Evolutionary conservation across 345 rosid genomes (phyloP), one percentile per base, ranked within the genome.

Genomic region (Carallia pectinifolia): DNA sequence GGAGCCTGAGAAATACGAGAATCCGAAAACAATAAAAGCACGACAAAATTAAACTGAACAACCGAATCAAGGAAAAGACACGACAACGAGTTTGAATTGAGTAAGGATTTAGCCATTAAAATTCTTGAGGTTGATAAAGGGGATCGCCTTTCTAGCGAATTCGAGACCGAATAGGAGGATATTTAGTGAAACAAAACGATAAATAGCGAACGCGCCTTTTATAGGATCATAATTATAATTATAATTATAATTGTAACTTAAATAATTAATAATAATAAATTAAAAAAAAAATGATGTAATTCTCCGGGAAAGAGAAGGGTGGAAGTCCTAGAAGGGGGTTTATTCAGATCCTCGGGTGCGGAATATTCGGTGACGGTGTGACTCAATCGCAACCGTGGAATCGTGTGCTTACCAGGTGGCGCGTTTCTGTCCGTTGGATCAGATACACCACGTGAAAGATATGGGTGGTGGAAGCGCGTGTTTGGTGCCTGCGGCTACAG

Each of bases 21-120:
- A 23, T 33, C 27, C 19, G 52, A 75, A 15, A 70, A 63, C 53
- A 71, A 70, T 40, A 77, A 77, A 61, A 75, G 66, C 61, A 37
- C 72, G 65, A 72, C 8, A 50, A 76, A 79, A 72, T 72, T 70
- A 30, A 81, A 69, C 52, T 23, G 78, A 44, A 44, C 50, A 67
- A 72, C 12, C 27, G 74, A 76, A 71, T 65, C 15, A 6, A 68
- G 72, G 65, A 55, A 77, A 71, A 72, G 72, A 68, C 69, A 66
- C 67, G 48, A 44, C 59, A 53, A 69, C 23, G 65, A 36, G 69
- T 62, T 48, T 58, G 77, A 88, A 74, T 44, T 74, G 75, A 76
- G 67, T 29, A 82, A 81, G 74, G 81, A 80, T 75, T 31, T 76
- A 83, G 87, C 97, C 97, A 92, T 92, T 71, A 85, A 89, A 78